These are phyloP conservation scores for Aureobasidium sp. DNA, from an alignment of 2,329 filamentous ascomycete genomes.

Conservation along the genomic window DNA sequence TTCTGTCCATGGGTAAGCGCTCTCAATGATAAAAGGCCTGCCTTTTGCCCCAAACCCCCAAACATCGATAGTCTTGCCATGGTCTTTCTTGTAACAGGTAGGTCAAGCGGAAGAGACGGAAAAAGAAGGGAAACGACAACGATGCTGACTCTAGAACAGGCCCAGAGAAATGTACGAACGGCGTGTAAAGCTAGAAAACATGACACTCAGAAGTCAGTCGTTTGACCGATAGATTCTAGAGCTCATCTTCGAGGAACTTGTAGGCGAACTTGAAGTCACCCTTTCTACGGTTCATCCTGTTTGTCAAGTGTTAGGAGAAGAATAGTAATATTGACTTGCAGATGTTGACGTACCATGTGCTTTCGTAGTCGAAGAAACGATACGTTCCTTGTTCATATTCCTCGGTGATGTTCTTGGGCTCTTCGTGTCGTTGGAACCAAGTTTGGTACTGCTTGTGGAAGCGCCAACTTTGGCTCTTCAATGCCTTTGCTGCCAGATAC, in stretches of 20 bases:
- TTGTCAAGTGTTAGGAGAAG: background rate
- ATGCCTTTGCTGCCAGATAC: conserved; percentile 87
- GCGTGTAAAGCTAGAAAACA: background rate
- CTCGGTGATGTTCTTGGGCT: conserved; percentile 97
- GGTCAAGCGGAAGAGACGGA: background rate
- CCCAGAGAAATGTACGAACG: background rate
- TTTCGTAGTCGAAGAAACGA: conserved; percentile 98
- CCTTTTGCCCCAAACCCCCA: background rate
- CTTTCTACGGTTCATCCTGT: conserved; percentile 96
- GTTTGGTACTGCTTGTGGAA: conserved; percentile 99
- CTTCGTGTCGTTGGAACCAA: conserved; percentile 97
- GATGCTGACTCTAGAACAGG: background rate
- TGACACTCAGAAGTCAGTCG: background rate
- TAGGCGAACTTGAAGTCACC: conserved; percentile 98
- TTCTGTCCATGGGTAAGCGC: background rate
- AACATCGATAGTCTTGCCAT: conserved; percentile 2
- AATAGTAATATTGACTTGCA: background rate
- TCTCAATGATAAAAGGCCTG: background rate
- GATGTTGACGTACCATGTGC: conserved; percentile 69
- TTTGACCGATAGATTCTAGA: conserved; percentile 34
- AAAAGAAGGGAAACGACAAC: background rate
- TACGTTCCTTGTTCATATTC: conserved; percentile 99
- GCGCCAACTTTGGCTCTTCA: conserved; percentile 97
- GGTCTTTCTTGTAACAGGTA: background rate
- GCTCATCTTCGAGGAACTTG: conserved; percentile 93